A percentile compares a stretch with the other conserved stretches of the same genome.
Conservation (phyloP, 2,329 filamentous ascomycete species). For the Tolypocladium inflatum region DNA sequence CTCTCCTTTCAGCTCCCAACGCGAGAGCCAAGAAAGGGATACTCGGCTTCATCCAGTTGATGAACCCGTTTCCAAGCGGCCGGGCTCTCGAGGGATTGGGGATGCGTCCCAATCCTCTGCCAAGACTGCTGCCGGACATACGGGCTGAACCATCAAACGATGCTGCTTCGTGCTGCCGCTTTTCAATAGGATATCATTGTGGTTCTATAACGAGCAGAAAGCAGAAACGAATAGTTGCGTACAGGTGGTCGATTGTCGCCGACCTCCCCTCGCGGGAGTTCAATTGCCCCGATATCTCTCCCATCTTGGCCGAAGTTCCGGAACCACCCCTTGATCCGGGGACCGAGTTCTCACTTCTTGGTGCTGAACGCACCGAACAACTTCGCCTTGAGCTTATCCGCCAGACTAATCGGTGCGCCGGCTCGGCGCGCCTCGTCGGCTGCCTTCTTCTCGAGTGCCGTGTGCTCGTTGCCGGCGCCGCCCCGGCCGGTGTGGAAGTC, state of each 20-base stretch:
- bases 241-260: too few species aligned
- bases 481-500: slow-evolving; percentile 52
- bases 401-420: slow-evolving; percentile 31
- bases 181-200: background rate
- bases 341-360: slow-evolving; percentile 28
- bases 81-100: background rate
- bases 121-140: background rate
- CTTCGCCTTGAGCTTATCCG: slow-evolving; percentile 50
- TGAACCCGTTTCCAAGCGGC: background rate
- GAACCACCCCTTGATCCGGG: background rate
- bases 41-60: background rate
- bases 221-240: background rate
- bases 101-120: background rate
- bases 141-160: background rate
- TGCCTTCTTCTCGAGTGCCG: slow-evolving; percentile 20
- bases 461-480: slow-evolving; percentile 48
- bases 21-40: background rate
- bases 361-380: slow-evolving; percentile 31
- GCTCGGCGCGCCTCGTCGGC: slow-evolving; percentile 15
- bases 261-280: background rate
- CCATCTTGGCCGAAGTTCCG: too few species aligned
- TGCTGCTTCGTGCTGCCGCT: background rate
- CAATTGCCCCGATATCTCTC: background rate
- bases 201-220: background rate
- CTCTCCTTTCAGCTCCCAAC: background rate